Conservation (phyloP, 495 filamentous ascomycete genomes). For the Penicillium subrubescens region DNA sequence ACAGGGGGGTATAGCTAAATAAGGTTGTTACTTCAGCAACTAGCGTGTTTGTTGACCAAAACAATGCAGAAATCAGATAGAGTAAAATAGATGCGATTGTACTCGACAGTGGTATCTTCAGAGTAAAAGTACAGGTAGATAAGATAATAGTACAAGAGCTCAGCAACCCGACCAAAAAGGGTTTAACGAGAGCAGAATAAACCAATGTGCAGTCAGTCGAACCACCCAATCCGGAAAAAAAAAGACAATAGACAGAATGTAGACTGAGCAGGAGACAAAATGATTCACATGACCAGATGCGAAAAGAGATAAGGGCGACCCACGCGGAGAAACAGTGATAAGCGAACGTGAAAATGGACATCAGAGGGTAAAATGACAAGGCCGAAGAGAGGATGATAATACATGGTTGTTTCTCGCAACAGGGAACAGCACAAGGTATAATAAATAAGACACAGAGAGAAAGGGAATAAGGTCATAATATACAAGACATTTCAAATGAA, state of each 20-base stretch:
- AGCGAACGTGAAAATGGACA: slow-evolving; percentile 8
- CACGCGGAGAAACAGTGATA: slow-evolving; percentile 2
- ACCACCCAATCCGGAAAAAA: background rate
- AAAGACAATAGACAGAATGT: background rate
- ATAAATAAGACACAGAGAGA: slow-evolving; percentile 7
- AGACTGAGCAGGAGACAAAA: background rate
- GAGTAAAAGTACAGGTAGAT: slow-evolving; percentile 19
- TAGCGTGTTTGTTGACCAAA: background rate
- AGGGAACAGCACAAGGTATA: slow-evolving; percentile 7
- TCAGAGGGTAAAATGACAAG: slow-evolving; percentile 6
- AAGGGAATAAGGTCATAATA: slow-evolving; percentile 23
- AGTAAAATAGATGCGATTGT: background rate
- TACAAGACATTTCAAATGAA: slow-evolving; percentile 20
- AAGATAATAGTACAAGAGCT: slow-evolving; percentile 22
- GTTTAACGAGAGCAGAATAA: slow-evolving; percentile 8
- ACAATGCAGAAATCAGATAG: background rate
- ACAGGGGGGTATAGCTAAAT: background rate
- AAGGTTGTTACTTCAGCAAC: background rate
- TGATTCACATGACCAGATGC: slow-evolving; percentile 34
- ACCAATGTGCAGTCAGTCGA: slow-evolving; percentile 16
- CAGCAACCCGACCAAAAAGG: background rate
- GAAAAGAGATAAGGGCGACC: slow-evolving; percentile 12
- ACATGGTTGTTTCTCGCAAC: slow-evolving; percentile 25
- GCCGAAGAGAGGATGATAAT: slow-evolving; percentile 20
- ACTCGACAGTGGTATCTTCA: slow-evolving; percentile 25